Evolutionary conservation across 1,139 yeast species (phyloP).

Genomic region (Hemisphaericaspora xylanilytica): DNA sequence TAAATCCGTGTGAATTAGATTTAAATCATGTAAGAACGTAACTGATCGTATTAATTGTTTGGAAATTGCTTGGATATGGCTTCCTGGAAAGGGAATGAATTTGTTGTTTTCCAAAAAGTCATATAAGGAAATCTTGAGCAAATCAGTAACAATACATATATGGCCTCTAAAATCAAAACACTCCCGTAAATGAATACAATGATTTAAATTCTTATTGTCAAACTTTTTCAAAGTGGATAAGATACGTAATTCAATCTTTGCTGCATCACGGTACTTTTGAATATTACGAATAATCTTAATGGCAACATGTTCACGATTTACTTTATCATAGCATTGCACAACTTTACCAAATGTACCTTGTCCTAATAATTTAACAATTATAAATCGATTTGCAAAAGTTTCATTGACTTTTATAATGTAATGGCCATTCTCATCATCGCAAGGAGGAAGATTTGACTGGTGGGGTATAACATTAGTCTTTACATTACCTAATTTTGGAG

Average conservation of each 20-base stretch:
- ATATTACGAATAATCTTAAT: slow-evolving; percentile 84
- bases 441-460: slow-evolving; percentile 41
- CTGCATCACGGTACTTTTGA: slow-evolving; percentile 81
- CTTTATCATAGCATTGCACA: slow-evolving; percentile 64
- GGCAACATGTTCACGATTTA: slow-evolving; percentile 68
- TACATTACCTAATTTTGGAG: slow-evolving; percentile 45
- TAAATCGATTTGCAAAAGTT: slow-evolving; percentile 63
- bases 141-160: slow-evolving; percentile 88
- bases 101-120: slow-evolving; percentile 83
- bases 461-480: slow-evolving; percentile 42
- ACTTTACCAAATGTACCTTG: slow-evolving; percentile 99
- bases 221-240: slow-evolving; percentile 78
- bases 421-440: slow-evolving; percentile 82
- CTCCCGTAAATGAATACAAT: slow-evolving; percentile 77
- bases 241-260: slow-evolving; percentile 76
- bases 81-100: slow-evolving; percentile 72
- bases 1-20: slow-evolving; percentile 88
- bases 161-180: slow-evolving; percentile 94
- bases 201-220: slow-evolving; percentile 64
- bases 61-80: slow-evolving; percentile 85
- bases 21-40: slow-evolving; percentile 84
- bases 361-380: slow-evolving; percentile 70
- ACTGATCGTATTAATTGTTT: slow-evolving; percentile 84
- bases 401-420: slow-evolving; percentile 65
- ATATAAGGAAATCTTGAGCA: slow-evolving; percentile 78